Evolutionary conservation across 169 alveolate genomes (phyloP), one percentile per base, ranked within the genome.

Genomic region (Plasmodium adleri): DNA sequence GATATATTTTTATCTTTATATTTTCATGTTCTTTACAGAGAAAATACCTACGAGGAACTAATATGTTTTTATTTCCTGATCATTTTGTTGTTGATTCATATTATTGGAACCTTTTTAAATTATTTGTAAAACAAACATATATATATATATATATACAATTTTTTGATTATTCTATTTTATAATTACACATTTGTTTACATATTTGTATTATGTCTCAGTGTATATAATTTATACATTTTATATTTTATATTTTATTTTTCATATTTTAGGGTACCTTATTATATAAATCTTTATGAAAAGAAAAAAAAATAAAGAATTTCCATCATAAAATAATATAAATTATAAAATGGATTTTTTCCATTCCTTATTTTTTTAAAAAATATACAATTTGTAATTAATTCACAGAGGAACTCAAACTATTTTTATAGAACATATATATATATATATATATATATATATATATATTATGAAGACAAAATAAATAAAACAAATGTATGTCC

Each of bases 61-160:
- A 17, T 78, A 20, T 32, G 78, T 32, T 78, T 78, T 58, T 49
- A 47, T 68, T 64, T 78, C 26, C 78, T 78, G 26, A 49, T 78
- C 13, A 43, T 78, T 13, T 43, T 66, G 8, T 43, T 78, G n/a
- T 2, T 66, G 22, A 64, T 59, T 13, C 89, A 78, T 59, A 78
- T 78, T 24, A 28, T 66, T 28, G 89, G 89, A 17, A 64, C 89
- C 1, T 59, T 78, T n/a, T 39, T 78, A 43, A 78, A 78, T 26
- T 78, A 78, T 47, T 13, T 63, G 89, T 78, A 75, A 75, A 60
- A 28, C n/a, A 71, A 17, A 70, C 10, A 54, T 17, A 70, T 47
- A 26, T 47, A 70, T 60, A 70, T 10, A 43, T 3, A 20, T 43
- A 7, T 39, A 45, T 43, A 59, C 43, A 67, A 32, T 9, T 45